Evolutionary conservation across 1,284 basidiomycete species (phyloP).

Genomic region (Leucocoprinus gongylophorus): DNA sequence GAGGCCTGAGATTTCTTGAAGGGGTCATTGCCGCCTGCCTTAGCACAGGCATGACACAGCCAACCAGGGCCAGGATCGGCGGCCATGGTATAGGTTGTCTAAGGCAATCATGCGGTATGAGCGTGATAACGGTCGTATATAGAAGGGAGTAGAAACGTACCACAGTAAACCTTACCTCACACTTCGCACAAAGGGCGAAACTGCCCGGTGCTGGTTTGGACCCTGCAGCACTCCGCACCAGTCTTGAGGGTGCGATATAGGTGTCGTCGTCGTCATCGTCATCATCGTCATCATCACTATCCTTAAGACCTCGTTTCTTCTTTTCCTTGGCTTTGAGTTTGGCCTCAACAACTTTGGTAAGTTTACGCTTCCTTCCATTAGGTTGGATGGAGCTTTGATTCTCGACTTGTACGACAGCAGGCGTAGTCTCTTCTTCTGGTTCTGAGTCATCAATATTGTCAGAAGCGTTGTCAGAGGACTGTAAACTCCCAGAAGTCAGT

Average conservation of each 20-base stretch:
- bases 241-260: slow-evolving; percentile 52
- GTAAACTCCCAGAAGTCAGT: background rate
- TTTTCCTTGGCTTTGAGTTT: slow-evolving; percentile 45
- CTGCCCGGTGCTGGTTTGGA: slow-evolving; percentile 60
- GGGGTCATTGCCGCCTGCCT: slow-evolving; percentile 67
- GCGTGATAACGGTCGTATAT: background rate
- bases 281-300: slow-evolving; percentile 41
- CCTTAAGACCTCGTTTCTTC: slow-evolving; percentile 40
- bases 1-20: slow-evolving; percentile 70
- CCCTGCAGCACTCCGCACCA: slow-evolving; percentile 35
- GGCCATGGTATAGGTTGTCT: slow-evolving; percentile 84
- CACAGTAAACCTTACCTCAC: slow-evolving; percentile 82
- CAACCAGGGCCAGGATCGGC: slow-evolving; percentile 63
- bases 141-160: slow-evolving; percentile 40
- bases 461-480: slow-evolving; percentile 17
- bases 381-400: slow-evolving; percentile 1
- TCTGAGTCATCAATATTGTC: slow-evolving; percentile 57
- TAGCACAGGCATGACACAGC: slow-evolving; percentile 76
- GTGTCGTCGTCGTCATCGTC: slow-evolving; percentile 34
- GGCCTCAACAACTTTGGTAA: slow-evolving; percentile 28
- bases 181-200: slow-evolving; percentile 78
- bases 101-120: slow-evolving; percentile 3
- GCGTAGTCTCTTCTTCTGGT: slow-evolving; percentile 36
- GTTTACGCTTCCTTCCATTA: slow-evolving; percentile 30
- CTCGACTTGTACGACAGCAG: slow-evolving; percentile 13